Percentiles rank a stretch among this genome's conserved stretches.
phyloP scores from a whole-genome alignment of 306 rosid species.

The Carpinus viminea region DNA sequence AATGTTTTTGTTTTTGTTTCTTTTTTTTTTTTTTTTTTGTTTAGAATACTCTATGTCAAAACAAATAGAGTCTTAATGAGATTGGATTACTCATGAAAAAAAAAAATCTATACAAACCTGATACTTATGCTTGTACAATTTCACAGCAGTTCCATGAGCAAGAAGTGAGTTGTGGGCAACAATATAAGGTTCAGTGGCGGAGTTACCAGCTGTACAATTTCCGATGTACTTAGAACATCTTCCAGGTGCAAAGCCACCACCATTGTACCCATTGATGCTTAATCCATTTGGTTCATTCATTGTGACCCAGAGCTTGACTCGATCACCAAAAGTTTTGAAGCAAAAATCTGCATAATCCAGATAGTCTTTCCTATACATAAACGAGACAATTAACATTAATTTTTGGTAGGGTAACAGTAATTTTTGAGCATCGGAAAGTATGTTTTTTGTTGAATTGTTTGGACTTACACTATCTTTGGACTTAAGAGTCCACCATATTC shows the following conservation, averaged over 20 bases:
- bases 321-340: constrained; percentile 47
- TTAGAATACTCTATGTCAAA: no score
- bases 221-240: constrained; percentile 45
- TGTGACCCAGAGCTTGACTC: constrained; percentile 44
- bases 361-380: constrained; percentile 30
- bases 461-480: constrained; percentile 37
- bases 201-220: constrained; percentile 41
- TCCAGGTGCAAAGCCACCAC: constrained; percentile 42
- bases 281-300: constrained; percentile 40
- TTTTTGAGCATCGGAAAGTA: no score
- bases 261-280: constrained; percentile 22
- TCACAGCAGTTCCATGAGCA: background rate
- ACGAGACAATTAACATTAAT: no score
- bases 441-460: no score
- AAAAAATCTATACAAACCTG: background rate
- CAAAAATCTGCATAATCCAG: constrained; percentile 32
- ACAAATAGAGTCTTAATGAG: no score
- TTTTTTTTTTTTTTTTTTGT: no score
- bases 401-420: no score
- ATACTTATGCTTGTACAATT: background rate
- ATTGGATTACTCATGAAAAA: no score
- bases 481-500: constrained; percentile 38
- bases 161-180: background rate
- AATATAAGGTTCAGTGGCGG: constrained; percentile 2
- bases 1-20: no score